A percentile compares a stretch with the other conserved stretches of the same genome.
Evolutionary conservation across 2,329 filamentous ascomycete genomes (phyloP).

Genomic region (Exophiala sp.): DNA sequence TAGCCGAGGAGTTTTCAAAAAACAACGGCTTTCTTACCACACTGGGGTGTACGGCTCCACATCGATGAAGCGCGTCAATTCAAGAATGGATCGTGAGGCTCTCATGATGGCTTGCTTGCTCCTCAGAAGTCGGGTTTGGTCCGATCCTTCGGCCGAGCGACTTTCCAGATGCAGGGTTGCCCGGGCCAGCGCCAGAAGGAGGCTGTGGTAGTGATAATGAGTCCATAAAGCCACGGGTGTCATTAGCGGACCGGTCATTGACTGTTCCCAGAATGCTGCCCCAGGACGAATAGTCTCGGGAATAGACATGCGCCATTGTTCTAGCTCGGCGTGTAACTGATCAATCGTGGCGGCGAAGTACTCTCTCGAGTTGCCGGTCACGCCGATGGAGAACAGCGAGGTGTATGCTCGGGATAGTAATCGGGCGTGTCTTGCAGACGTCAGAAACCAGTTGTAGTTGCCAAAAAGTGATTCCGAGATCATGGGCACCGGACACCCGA

Average conservation of each 20-base stretch:
- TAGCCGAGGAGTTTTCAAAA: too few species aligned
- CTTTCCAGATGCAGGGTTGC: background rate
- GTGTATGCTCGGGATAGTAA: background rate
- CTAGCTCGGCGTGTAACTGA: background rate
- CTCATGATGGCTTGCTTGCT: background rate
- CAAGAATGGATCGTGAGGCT: background rate
- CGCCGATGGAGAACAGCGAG: slow-evolving; percentile 1
- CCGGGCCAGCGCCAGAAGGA: background rate
- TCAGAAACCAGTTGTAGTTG: background rate
- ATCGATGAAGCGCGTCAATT: background rate
- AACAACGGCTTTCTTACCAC: too few species aligned
- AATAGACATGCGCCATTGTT: background rate
- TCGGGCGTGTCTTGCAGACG: background rate
- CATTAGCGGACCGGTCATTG: too few species aligned
- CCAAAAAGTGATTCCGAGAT: background rate
- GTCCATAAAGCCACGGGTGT: background rate
- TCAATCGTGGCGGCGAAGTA: background rate
- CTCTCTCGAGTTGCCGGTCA: background rate
- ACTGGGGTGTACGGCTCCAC: background rate
- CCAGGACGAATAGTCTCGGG: background rate
- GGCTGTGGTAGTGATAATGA: background rate
- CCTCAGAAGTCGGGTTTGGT: background rate
- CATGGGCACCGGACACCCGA: background rate
- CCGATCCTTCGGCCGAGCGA: background rate
- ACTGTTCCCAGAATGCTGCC: background rate